Evolutionary conservation across 2,329 filamentous ascomycete genomes (phyloP), one percentile per base, ranked within the genome.

Genomic region (Aspergillus pseudoglaucus): DNA sequence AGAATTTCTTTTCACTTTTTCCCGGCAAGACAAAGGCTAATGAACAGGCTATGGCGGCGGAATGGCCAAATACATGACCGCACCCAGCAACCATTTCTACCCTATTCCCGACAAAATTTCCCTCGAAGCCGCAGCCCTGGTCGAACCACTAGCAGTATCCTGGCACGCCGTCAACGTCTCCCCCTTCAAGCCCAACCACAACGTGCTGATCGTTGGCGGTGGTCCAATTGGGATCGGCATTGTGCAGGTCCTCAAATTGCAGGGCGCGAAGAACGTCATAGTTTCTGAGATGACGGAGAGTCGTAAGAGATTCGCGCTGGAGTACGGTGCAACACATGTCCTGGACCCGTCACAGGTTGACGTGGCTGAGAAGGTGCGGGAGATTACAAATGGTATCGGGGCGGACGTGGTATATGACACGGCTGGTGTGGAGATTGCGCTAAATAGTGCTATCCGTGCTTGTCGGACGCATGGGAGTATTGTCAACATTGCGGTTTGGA

Each of bases 401-500:
- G 78, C 76, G 1, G 77, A 83, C 56, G 69, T 84, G 2, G 76
- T 79, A 0, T 82, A 84, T 52, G 81, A 85, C 52, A 81, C 80
- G 27, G 80, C 81, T 0, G 82, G 82, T 6, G 78, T 83, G 17
- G 71, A 76, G n/a, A 68, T 68, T 1, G 77, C 70, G n/a, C 55
- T 76, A 4, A 60, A 70, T 33, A 59, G 50, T 54, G 79, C 65
- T 55, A 79, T 74, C 37, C 62, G 71, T 17, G 71, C 76, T 0
- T 75, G 81, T 2, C 70, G 74, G 43, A 70, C 73, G 0, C 70
- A 76, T 32, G 82, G 81, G 0, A 79, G 77, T 0, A 71, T 85
- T 0, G 74, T 85, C 2, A 85, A 85, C 51, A 74, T 85, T n/a
- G 80, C 82, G 0, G 78, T 85, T 3, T 84, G 80, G 79, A 80